Conservation (phyloP, 306 rosid genomes). For the Casuarina equisetifolia region DNA sequence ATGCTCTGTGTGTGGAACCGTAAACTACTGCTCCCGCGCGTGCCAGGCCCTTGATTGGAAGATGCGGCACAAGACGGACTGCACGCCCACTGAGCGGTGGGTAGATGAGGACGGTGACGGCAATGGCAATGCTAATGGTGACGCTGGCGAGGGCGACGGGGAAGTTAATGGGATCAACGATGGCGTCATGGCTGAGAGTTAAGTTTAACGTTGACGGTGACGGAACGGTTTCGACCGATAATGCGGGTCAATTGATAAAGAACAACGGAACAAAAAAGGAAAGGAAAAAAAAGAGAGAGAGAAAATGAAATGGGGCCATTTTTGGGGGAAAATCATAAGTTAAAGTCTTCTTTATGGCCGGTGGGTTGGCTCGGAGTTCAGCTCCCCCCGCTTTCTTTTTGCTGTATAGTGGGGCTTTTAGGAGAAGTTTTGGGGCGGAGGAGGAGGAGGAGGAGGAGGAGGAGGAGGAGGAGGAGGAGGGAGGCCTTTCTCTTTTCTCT, state of each 20-base stretch:
- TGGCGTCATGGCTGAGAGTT: slow-evolving; percentile 45
- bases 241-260: background rate
- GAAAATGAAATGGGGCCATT: slow-evolving; percentile 32
- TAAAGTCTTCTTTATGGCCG: slow-evolving; percentile 22
- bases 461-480: too few species aligned
- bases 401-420: slow-evolving; percentile 25
- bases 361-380: slow-evolving; percentile 13
- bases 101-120: slow-evolving; percentile 56
- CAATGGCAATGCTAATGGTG: slow-evolving; percentile 39
- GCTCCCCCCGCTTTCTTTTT: slow-evolving; percentile 2
- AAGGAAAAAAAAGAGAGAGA: background rate
- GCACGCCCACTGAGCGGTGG: slow-evolving; percentile 73
- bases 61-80: slow-evolving; percentile 77
- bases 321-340: slow-evolving; percentile 23
- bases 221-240: slow-evolving; percentile 25
- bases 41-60: slow-evolving; percentile 99
- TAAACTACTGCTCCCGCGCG: slow-evolving; percentile 92
- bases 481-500: slow-evolving; percentile 1
- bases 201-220: slow-evolving; percentile 5
- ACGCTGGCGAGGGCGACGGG: slow-evolving; percentile 30
- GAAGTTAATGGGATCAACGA: slow-evolving; percentile 18
- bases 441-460: too few species aligned
- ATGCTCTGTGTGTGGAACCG: slow-evolving; percentile 84
- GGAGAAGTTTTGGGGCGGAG: background rate
- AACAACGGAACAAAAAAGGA: background rate